These are phyloP conservation scores for Paecilomyces formosus DNA, from an alignment of 2,329 filamentous ascomycete species.

Conservation along the genomic window DNA sequence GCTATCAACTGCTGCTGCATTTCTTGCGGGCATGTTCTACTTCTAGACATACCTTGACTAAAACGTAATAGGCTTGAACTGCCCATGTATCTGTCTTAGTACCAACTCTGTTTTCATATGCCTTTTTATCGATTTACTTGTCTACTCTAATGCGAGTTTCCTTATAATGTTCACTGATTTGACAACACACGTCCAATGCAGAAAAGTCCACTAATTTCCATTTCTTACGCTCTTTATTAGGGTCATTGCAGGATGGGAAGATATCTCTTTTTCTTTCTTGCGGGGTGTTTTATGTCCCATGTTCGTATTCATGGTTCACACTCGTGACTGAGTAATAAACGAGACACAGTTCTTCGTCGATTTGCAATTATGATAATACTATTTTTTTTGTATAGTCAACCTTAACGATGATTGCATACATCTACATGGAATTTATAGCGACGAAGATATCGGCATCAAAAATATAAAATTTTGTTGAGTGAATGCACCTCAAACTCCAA, in stretches of 20 bases:
- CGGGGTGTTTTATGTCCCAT: background rate
- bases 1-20: slow-evolving; percentile 3
- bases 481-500: slow-evolving; percentile 1
- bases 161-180: background rate
- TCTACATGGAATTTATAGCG: background rate
- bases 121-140: background rate
- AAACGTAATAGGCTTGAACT: background rate
- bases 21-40: slow-evolving; percentile 5
- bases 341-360: background rate
- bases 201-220: background rate
- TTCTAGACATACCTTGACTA: background rate
- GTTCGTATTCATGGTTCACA: background rate
- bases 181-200: background rate
- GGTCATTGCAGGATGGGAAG: background rate
- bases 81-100: background rate
- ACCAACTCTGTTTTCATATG: background rate
- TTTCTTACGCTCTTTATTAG: background rate
- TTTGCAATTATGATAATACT: background rate
- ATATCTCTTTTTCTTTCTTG: background rate
- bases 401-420: background rate
- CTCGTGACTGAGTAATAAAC: background rate
- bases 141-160: background rate
- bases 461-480: background rate
- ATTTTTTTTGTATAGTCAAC: background rate
- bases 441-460: background rate